Conservation (phyloP, 2,329 filamentous ascomycete genomes). For the Bipolaris zeicola region DNA sequence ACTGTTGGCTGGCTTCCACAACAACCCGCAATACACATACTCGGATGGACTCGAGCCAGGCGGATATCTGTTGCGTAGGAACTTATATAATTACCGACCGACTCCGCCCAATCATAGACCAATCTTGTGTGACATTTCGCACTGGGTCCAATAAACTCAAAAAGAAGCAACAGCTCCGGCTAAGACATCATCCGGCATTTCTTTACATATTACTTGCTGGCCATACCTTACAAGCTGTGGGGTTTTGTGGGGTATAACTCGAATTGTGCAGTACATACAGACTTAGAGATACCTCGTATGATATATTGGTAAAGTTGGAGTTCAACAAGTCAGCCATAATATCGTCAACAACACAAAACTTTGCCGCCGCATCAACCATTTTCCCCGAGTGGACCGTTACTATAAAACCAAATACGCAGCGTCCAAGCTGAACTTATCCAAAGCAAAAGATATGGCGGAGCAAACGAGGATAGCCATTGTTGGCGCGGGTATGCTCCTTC, state of each 20-base stretch:
- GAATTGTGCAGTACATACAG: background rate
- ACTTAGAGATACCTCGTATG: background rate
- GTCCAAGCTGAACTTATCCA: background rate
- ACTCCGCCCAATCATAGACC: background rate
- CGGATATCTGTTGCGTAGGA: background rate
- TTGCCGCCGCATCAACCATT: background rate
- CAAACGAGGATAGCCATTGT: slow-evolving; percentile 41
- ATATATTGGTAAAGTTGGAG: background rate
- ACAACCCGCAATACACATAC: background rate
- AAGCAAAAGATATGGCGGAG: slow-evolving; percentile 32
- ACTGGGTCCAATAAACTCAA: background rate
- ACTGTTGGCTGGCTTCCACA: slow-evolving; percentile 1
- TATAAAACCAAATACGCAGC: background rate
- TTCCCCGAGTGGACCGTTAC: no score
- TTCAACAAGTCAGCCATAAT: background rate
- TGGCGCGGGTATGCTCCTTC: slow-evolving; percentile 35
- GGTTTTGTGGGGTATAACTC: slow-evolving; percentile 1
- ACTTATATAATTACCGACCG: background rate
- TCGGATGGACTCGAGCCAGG: background rate
- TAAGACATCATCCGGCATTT: slow-evolving; percentile 12
- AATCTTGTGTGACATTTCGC: background rate
- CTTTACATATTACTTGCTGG: background rate
- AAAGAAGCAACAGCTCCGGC: slow-evolving; percentile 1
- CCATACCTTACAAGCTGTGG: slow-evolving; percentile 5
- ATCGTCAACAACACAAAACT: background rate